Evolutionary conservation across 2,329 filamentous ascomycete species (phyloP), one percentile per base, ranked within the genome.

Genomic region (Chaetomium sp.): DNA sequence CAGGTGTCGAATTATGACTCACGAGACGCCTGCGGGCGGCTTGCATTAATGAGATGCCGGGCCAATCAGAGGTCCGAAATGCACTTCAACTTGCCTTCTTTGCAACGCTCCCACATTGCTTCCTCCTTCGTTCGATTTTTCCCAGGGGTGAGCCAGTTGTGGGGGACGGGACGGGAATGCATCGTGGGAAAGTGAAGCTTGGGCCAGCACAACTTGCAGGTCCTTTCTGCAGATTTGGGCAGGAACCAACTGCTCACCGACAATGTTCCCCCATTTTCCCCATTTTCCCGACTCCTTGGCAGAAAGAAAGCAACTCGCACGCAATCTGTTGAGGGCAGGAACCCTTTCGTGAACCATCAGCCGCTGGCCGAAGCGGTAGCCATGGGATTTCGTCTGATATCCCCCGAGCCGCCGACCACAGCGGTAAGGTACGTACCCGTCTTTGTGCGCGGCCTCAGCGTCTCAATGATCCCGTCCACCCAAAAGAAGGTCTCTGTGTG

Each of bases 1-100:
- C 73, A 70, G 73, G 71, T 74, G 72, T 74, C 73, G 72, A 71
- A 71, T 72, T 70, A 69, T 75, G 72, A 75, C 70, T 75, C 73
- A 75, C 62, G 71, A 74, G 67, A 69, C 70, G 72, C 70, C 67
- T 68, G 64, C 68, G 70, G 66, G 64, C 65, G 63, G 57, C 60
- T 66, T 70, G 69, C 69, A 70, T 60, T 21, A 62, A 47, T 42
- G 33, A 63, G 45, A 25, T 58, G 55, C 61, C 54, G 49, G 56
- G 56, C 70, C 71, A 70, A 68, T 71, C 62, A 69, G 60, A 65
- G 49, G 58, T 54, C 60, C 19, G 47, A 38, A 63, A 62, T 38
- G 31, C 60, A 63, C 69, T 66, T 66, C 63, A 16, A 71, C 71
- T 67, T 61, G 61, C 61, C 57, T 38, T 53, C 64, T 70, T 67